Conservation (phyloP, 306 rosid species). For the cucumber (Cucumis sativus) region DNA sequence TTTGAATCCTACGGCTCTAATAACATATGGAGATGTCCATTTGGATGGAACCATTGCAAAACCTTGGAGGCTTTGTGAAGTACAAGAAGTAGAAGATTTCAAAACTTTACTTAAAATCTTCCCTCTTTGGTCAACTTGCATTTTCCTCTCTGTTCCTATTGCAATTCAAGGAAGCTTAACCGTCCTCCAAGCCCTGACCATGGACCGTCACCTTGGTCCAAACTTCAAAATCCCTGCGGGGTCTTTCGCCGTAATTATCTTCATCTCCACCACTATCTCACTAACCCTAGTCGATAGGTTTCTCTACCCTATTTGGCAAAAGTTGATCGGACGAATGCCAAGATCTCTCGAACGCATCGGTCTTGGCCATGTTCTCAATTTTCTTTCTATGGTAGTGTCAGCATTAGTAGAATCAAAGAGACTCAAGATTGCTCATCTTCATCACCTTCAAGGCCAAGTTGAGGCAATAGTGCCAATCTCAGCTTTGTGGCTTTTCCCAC, state of each 20-base stretch:
- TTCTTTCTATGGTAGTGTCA: slow-evolving; percentile 23
- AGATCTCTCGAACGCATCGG: slow-evolving; percentile 42
- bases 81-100: slow-evolving; percentile 48
- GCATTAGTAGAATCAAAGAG: slow-evolving; percentile 64
- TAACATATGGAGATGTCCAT: slow-evolving; percentile 30
- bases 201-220: slow-evolving; percentile 43
- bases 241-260: slow-evolving; percentile 16
- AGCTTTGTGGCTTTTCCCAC: slow-evolving; percentile 47
- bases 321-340: slow-evolving; percentile 12
- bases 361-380: slow-evolving; percentile 34
- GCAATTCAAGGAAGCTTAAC: slow-evolving; percentile 28
- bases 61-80: slow-evolving; percentile 41
- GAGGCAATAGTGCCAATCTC: slow-evolving; percentile 16
- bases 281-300: slow-evolving; percentile 33
- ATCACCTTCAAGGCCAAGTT: not conserved
- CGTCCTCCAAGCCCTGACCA: slow-evolving; percentile 45
- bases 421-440: slow-evolving; percentile 17
- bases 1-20: slow-evolving; percentile 37
- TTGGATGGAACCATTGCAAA: slow-evolving; percentile 27
- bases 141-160: slow-evolving; percentile 35
- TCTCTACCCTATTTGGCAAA: slow-evolving; percentile 30
- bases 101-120: slow-evolving; percentile 29
- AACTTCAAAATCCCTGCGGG: slow-evolving; percentile 41
- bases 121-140: slow-evolving; percentile 37
- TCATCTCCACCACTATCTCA: slow-evolving; percentile 27